These are phyloP conservation scores for Musa itinerans DNA, from an alignment of 176 grass and related monocot species.

Conservation along the genomic window DNA sequence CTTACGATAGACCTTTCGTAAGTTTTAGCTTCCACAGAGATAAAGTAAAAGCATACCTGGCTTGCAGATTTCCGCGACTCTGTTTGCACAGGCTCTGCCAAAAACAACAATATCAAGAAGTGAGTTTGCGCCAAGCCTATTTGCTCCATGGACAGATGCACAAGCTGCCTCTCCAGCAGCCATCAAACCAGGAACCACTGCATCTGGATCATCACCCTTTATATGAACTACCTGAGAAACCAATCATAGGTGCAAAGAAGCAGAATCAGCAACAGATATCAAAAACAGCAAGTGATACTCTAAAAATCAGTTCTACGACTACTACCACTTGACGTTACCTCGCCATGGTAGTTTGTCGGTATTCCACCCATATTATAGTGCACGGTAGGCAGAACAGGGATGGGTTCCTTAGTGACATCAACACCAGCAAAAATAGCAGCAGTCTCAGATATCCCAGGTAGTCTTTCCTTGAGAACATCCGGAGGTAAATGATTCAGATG, in stretches of 20 bases:
- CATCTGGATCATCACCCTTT: conserved; percentile 48
- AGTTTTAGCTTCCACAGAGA: neutral
- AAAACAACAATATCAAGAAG: conserved; percentile 80
- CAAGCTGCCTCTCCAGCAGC: conserved; percentile 73
- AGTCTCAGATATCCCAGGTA: conserved; percentile 97
- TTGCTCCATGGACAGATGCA: conserved; percentile 80
- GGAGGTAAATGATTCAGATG: conserved; percentile 85
- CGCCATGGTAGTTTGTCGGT: conserved; percentile 90
- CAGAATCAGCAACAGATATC: neutral
- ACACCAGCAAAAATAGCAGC: conserved; percentile 95
- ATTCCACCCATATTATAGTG: conserved; percentile 99
- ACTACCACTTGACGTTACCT: conserved; percentile 35
- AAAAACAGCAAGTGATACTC: neutral
- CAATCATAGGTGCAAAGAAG: conserved; percentile 10
- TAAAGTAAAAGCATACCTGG: conserved; percentile 35
- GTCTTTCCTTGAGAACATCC: conserved; percentile 89
- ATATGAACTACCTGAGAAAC: conserved; percentile 55
- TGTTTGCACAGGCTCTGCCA: conserved; percentile 75
- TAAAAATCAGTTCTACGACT: neutral
- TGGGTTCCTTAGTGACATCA: conserved; percentile 95
- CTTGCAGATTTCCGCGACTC: conserved; percentile 58
- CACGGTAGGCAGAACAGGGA: conserved; percentile 93
- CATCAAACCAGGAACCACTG: conserved; percentile 51
- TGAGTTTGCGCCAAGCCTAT: conserved; percentile 68
- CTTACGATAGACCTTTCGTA: neutral